Conservation (phyloP, 805 yeast species). For the Aciculoconidium aculeatum region DNA sequence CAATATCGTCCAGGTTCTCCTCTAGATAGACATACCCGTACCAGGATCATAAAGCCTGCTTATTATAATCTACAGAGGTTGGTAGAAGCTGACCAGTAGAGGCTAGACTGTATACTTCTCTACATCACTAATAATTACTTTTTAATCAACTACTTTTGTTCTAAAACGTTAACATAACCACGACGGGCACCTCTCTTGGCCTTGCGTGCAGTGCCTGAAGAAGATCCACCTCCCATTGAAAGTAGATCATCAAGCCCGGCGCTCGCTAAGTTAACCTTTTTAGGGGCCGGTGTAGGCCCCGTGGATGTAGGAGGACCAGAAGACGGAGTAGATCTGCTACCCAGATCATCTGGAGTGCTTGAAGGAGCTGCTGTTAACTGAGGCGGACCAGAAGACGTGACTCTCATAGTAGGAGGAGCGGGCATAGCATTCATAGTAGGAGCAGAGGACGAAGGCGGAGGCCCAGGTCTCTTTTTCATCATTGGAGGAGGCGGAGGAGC, state of each 20-base stretch:
- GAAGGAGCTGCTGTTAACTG: slow-evolving; percentile 5
- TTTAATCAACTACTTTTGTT: slow-evolving; percentile 5
- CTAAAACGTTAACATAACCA: slow-evolving; percentile 64
- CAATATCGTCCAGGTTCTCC: slow-evolving; percentile 38
- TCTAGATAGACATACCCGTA: slow-evolving; percentile 32
- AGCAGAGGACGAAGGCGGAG: slow-evolving; percentile 16
- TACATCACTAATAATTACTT: background rate
- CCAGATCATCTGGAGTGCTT: slow-evolving; percentile 6
- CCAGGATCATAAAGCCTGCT: slow-evolving; percentile 34
- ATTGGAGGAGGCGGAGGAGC: slow-evolving; percentile 67
- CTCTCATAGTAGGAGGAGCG: slow-evolving; percentile 4
- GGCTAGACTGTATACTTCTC: background rate
- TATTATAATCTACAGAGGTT: slow-evolving; percentile 27
- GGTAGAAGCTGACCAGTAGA: background rate
- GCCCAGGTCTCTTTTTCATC: slow-evolving; percentile 21
- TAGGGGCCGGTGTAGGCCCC: slow-evolving; percentile 9
- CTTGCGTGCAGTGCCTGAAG: slow-evolving; percentile 16
- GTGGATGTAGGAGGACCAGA: slow-evolving; percentile 8
- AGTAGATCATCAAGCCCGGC: slow-evolving; percentile 39
- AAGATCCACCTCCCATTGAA: slow-evolving; percentile 22
- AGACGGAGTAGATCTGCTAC: too few species aligned
- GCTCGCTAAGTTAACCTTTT: slow-evolving; percentile 24
- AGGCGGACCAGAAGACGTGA: slow-evolving; percentile 9
- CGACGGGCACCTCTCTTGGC: slow-evolving; percentile 28
- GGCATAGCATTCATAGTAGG: slow-evolving; percentile 1